These are phyloP conservation scores for Annulohypoxylon stygium DNA, from an alignment of 495 filamentous ascomycete species.

Conservation along the genomic window DNA sequence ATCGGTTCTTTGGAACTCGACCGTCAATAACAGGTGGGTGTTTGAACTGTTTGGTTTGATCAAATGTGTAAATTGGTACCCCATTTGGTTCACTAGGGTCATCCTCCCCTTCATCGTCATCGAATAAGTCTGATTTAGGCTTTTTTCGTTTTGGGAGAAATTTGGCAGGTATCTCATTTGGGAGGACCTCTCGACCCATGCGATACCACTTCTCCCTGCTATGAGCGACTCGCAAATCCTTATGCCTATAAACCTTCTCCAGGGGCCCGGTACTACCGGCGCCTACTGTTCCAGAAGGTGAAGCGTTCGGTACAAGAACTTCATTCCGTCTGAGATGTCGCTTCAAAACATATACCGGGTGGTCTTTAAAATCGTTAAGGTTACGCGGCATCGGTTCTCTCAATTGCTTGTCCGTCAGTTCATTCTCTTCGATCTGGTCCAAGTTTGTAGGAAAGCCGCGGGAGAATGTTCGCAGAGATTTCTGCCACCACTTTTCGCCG, in stretches of 20 bases:
- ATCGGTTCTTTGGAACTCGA: constrained; percentile 84
- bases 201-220: constrained; percentile 91
- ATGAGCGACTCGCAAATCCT: constrained; percentile 80
- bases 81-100: constrained; percentile 59
- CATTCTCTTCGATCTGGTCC: constrained; percentile 84
- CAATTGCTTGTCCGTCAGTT: constrained; percentile 76
- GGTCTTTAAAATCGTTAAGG: constrained; percentile 91
- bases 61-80: constrained; percentile 75
- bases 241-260: constrained; percentile 79
- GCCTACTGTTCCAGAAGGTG: constrained; percentile 80
- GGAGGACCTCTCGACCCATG: constrained; percentile 79
- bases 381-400: constrained; percentile 91
- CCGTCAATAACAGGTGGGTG: constrained; percentile 82
- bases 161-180: constrained; percentile 82
- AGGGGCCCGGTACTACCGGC: constrained; percentile 68
- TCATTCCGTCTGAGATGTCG: constrained; percentile 89
- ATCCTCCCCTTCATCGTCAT: constrained; percentile 54
- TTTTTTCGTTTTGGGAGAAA: constrained; percentile 63
- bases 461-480: constrained; percentile 70
- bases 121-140: constrained; percentile 46
- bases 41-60: constrained; percentile 81
- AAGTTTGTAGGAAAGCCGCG: constrained; percentile 69
- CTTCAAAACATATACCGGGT: constrained; percentile 90
- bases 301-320: constrained; percentile 76
- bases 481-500: constrained; percentile 81